These are phyloP conservation scores for Calonectria leucothoes DNA, from an alignment of 2,329 filamentous ascomycete genomes.

Conservation along the genomic window DNA sequence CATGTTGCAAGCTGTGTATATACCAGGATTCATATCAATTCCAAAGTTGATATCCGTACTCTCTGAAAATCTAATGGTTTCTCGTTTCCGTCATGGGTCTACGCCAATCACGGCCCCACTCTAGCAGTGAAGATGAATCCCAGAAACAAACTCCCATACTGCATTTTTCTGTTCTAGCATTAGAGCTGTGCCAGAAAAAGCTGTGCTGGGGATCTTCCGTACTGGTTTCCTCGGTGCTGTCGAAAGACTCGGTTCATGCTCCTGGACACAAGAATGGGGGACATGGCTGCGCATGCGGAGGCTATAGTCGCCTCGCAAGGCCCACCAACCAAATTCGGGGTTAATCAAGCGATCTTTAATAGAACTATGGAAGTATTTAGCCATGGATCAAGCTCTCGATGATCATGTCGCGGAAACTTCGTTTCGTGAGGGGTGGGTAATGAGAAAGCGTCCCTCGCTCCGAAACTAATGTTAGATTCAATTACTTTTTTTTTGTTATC, in stretches of 20 bases:
- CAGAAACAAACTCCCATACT: neutral
- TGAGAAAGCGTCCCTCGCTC: neutral
- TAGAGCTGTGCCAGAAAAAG: no score
- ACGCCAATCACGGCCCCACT: neutral
- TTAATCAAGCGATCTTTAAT: neutral
- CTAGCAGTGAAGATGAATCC: neutral
- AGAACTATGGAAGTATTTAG: neutral
- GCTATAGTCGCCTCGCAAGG: neutral
- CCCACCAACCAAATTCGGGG: neutral
- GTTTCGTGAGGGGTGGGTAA: neutral
- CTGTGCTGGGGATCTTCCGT: no score
- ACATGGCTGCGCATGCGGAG: neutral
- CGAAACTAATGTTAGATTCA: no score
- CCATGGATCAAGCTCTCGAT: neutral
- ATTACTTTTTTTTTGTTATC: no score
- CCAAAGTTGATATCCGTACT: no score
- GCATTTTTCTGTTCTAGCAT: neutral
- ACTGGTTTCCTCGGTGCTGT: no score
- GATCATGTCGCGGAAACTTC: neutral
- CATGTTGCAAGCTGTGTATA: no score
- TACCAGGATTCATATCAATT: no score
- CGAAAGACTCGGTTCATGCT: neutral
- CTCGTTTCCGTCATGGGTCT: no score
- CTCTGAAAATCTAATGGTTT: no score
- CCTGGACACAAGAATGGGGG: neutral